Percentiles rank a stretch among this genome's conserved stretches.
Conservation (phyloP, 768 basidiomycete genomes). For the Hygrocybe coccinea region DNA sequence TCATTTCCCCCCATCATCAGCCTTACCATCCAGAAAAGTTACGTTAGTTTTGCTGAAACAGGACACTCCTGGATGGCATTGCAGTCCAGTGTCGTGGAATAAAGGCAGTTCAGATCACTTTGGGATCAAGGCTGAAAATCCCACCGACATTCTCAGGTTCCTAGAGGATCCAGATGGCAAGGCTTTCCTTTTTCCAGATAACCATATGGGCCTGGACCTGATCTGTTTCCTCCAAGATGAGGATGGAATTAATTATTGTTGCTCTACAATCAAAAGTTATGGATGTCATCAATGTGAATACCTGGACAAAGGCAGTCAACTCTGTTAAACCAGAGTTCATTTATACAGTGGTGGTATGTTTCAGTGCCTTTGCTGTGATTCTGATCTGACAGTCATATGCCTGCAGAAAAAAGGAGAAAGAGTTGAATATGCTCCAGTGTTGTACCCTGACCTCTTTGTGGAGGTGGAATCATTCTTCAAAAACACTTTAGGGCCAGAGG, state of each 20-base stretch:
- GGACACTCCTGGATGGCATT: not conserved
- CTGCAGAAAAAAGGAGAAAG: not conserved
- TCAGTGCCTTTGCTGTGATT: not conserved
- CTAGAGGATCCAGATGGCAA: slow-evolving; percentile 2
- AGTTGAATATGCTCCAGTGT: not conserved
- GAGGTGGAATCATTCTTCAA: not conserved
- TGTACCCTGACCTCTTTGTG: not conserved
- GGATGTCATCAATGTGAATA: not conserved
- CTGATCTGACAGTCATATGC: not conserved
- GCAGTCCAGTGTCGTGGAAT: slow-evolving; percentile 9
- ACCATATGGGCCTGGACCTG: slow-evolving; percentile 9
- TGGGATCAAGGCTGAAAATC: slow-evolving; percentile 5
- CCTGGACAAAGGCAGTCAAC: not conserved
- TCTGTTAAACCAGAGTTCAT: not conserved
- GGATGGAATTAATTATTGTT: slow-evolving; percentile 3
- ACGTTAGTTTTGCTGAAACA: slow-evolving; percentile 9
- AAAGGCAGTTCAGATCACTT: slow-evolving; percentile 8
- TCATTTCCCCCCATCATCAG: not conserved
- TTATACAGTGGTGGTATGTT: not conserved
- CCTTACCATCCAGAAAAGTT: slow-evolving; percentile 3
- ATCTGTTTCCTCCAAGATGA: slow-evolving; percentile 11
- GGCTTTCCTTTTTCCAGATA: slow-evolving; percentile 9
- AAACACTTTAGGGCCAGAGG: not conserved
- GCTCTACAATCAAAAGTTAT: slow-evolving; percentile 1
- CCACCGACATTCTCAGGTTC: slow-evolving; percentile 3